A percentile compares a stretch with the other conserved stretches of the same genome.
phyloP scores from a whole-genome alignment of 208 protist genomes.

The Trypanosoma cruzi region DNA sequence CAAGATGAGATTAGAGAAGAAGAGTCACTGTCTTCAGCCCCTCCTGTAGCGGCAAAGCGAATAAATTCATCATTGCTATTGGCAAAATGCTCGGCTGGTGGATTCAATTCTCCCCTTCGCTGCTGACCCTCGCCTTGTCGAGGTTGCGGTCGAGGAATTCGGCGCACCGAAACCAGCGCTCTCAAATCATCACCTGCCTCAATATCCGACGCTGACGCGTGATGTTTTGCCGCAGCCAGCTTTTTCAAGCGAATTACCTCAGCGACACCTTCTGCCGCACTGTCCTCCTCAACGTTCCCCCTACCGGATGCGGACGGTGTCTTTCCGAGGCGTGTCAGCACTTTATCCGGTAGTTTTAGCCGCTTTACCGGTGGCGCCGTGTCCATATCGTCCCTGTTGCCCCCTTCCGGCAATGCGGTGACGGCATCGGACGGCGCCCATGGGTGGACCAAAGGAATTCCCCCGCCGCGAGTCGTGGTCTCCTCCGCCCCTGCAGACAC shows the following conservation, averaged over 20 bases:
- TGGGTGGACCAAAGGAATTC: neutral
- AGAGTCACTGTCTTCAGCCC: constrained; percentile 3
- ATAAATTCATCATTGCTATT: constrained; percentile 40
- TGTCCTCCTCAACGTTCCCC: neutral
- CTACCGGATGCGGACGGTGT: neutral
- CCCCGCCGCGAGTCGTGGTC: neutral
- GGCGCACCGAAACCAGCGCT: constrained; percentile 30
- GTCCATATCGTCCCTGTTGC: neutral
- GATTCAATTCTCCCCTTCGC: neutral
- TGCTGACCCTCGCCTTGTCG: neutral
- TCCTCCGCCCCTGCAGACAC: neutral
- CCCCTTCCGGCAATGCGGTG: neutral
- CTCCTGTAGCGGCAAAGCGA: constrained; percentile 24
- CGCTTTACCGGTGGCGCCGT: constrained; percentile 17
- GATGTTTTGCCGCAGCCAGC: neutral
- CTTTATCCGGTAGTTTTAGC: constrained; percentile 23
- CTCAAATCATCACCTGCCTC: neutral
- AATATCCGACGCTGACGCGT: neutral
- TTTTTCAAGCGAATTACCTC: constrained; percentile 4
- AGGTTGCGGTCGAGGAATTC: constrained; percentile 11
- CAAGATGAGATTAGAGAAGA: neutral
- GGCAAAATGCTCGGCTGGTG: constrained; percentile 20
- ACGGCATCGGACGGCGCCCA: neutral
- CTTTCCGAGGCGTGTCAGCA: constrained; percentile 16
- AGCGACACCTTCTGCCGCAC: neutral